Evolutionary conservation across 2,329 filamentous ascomycete genomes (phyloP).

Genomic region (Myriangium duriaei): DNA sequence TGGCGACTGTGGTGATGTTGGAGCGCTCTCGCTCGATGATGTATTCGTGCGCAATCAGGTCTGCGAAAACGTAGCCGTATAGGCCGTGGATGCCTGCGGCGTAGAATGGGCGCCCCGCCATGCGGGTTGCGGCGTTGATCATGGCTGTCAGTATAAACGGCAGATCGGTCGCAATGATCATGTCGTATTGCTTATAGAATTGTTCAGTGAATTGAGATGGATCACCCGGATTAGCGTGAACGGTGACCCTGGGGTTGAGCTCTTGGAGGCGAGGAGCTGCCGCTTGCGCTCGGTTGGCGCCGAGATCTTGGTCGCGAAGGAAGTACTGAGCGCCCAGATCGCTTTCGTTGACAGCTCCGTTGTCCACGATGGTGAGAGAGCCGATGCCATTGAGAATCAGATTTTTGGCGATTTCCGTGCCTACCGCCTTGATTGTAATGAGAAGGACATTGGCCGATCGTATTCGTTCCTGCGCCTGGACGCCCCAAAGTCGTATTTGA

Average conservation of each 20-base stretch:
- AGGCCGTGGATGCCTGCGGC: constrained; percentile 76
- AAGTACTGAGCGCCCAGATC: constrained; percentile 65
- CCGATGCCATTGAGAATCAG: constrained; percentile 87
- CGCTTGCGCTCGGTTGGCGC: constrained; percentile 72
- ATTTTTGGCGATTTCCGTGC: constrained; percentile 94
- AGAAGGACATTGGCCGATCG: constrained; percentile 81
- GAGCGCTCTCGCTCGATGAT: constrained; percentile 74
- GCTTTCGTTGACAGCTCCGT: constrained; percentile 58
- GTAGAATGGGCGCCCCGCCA: constrained; percentile 74
- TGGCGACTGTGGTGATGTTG: constrained; percentile 47
- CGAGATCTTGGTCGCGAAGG: constrained; percentile 57
- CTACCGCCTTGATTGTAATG: constrained; percentile 74
- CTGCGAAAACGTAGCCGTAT: constrained; percentile 90
- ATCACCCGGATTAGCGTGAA: constrained; percentile 54
- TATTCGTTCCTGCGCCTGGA: constrained; percentile 78
- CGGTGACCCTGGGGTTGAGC: constrained; percentile 77
- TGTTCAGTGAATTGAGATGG: constrained; percentile 55
- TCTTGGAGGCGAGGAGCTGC: constrained; percentile 66
- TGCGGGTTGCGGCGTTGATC: constrained; percentile 76
- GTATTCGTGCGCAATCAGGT: constrained; percentile 82
- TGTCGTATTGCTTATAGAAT: constrained; percentile 69
- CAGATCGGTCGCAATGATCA: constrained; percentile 83
- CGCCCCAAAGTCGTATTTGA: constrained; percentile 93
- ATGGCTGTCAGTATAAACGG: constrained; percentile 59
- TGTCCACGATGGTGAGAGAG: constrained; percentile 78